These are phyloP conservation scores for Exsudoporus floridanus DNA, from an alignment of 1,284 basidiomycete species.

Conservation along the genomic window DNA sequence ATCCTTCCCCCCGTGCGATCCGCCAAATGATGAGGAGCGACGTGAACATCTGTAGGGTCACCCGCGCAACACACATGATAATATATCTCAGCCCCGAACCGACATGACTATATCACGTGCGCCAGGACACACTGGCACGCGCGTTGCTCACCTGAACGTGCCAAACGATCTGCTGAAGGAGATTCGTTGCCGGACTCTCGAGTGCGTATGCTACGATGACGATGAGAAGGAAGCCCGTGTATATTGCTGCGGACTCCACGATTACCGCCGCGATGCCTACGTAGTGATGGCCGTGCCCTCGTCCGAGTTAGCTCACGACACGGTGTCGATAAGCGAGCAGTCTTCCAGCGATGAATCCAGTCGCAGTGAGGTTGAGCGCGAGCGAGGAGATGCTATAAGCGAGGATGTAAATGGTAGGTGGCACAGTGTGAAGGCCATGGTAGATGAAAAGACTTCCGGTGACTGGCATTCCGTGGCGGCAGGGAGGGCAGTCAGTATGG, in stretches of 20 bases:
- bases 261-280: slow-evolving; percentile 3
- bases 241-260: slow-evolving; percentile 17
- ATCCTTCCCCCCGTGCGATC: slow-evolving; percentile 16
- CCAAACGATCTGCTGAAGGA: slow-evolving; percentile 4
- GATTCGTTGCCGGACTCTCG: slow-evolving; percentile 4
- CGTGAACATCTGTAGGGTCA: slow-evolving; percentile 3
- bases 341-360: slow-evolving; percentile 15
- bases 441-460: slow-evolving; percentile 8
- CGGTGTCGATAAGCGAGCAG: slow-evolving; percentile 9
- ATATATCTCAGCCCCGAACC: neutral
- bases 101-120: neutral
- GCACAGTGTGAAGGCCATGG: neutral
- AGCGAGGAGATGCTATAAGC: slow-evolving; percentile 10
- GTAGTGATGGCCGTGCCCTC: slow-evolving; percentile 8
- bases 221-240: slow-evolving; percentile 8
- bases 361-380: slow-evolving; percentile 12
- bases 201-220: slow-evolving; percentile 5
- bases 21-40: slow-evolving; percentile 18
- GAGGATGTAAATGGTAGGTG: neutral
- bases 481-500: neutral
- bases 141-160: slow-evolving; percentile 13
- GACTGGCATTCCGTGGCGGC: neutral
- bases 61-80: neutral
- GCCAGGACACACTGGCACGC: no score
- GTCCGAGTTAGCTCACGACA: slow-evolving; percentile 8